Evolutionary conservation across 2,329 filamentous ascomycete genomes (phyloP).

Genomic region (Triangularia setosa): DNA sequence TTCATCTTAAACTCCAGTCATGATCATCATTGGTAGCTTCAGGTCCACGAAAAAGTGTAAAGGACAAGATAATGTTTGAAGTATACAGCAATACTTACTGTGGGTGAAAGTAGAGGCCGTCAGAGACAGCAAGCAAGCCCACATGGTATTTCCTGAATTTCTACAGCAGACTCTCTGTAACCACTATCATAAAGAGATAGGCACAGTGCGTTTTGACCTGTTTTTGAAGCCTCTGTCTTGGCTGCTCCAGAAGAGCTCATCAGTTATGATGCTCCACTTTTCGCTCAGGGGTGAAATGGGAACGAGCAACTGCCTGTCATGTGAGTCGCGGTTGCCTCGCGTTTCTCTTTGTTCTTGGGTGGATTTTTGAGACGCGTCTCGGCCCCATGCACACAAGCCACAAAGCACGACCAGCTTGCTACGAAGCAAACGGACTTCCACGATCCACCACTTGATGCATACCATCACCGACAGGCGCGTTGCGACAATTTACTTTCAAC

Average conservation of each 20-base stretch:
- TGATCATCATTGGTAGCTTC: no score
- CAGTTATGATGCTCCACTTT: not conserved
- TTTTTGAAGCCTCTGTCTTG: not conserved
- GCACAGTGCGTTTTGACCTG: no score
- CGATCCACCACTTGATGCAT: slow-evolving; percentile 15
- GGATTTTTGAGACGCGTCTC: slow-evolving; percentile 18
- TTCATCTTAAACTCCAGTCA: no score
- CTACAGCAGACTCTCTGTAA: no score
- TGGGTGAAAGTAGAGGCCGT: no score
- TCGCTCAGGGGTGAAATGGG: slow-evolving; percentile 15
- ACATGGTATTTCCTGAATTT: no score
- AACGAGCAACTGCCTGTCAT: slow-evolving; percentile 15
- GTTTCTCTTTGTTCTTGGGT: slow-evolving; percentile 7
- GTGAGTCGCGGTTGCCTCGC: slow-evolving; percentile 23
- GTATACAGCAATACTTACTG: no score
- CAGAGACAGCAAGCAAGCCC: no score
- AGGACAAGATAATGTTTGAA: no score
- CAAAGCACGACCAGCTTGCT: not conserved
- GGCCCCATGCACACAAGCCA: not conserved
- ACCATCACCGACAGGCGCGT: slow-evolving; percentile 13
- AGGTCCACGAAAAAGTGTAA: no score
- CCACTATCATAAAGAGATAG: no score
- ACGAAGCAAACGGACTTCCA: not conserved
- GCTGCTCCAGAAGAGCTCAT: not conserved
- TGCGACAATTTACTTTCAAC: slow-evolving; percentile 5